A percentile compares a stretch with the other conserved stretches of the same genome.
Conservation (phyloP, 225 moss, liverwort and hornwort species). For the Physcomitrellopsis africana region DNA sequence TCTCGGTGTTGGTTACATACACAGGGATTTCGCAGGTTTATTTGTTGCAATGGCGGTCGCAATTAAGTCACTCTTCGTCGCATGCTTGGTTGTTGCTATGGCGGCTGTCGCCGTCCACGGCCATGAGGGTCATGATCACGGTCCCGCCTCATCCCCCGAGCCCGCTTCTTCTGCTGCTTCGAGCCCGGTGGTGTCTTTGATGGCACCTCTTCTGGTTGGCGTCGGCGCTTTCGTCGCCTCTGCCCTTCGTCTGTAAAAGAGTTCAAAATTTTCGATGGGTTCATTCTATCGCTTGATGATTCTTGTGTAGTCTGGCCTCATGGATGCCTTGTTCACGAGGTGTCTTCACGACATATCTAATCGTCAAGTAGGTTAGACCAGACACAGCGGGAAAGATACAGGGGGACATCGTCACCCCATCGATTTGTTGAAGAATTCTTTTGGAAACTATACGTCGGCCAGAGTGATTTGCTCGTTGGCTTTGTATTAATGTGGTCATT, state of each 20-base stretch:
- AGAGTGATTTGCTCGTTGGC: neutral
- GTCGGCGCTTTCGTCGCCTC: constrained; percentile 27
- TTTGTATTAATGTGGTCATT: constrained; percentile 8
- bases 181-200: constrained; percentile 23
- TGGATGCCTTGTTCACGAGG: neutral
- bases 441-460: constrained; percentile 12
- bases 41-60: constrained; percentile 26
- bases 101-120: constrained; percentile 26
- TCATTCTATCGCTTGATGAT: neutral
- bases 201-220: constrained; percentile 27
- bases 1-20: neutral
- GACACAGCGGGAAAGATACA: constrained; percentile 6
- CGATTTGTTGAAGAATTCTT: constrained; percentile 10
- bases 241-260: constrained; percentile 21
- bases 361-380: neutral
- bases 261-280: neutral
- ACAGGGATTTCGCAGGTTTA: neutral
- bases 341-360: neutral
- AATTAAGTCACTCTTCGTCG: constrained; percentile 26
- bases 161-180: neutral
- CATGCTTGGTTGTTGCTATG: constrained; percentile 29
- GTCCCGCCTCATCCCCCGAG: constrained; percentile 4
- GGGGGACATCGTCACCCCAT: neutral
- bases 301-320: neutral
- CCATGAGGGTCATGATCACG: constrained; percentile 31